Conservation (phyloP, 306 rosid species). For the Albizia julibrissin region DNA sequence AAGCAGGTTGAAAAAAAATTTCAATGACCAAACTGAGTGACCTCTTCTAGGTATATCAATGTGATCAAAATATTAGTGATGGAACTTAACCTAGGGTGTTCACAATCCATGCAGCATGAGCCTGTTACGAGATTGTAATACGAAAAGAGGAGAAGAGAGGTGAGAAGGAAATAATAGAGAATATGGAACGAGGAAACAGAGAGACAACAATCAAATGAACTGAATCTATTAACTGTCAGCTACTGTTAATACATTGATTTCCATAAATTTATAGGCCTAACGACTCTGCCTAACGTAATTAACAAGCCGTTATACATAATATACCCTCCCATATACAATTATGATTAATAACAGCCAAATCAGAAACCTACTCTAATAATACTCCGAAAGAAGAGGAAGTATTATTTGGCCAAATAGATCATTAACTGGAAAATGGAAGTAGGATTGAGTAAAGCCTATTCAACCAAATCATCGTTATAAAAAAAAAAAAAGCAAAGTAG, state of each 20-base stretch:
- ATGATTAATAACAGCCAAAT: not conserved
- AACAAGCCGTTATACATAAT: not conserved
- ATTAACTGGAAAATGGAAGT: not conserved
- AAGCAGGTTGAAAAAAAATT: no score
- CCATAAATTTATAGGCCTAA: not conserved
- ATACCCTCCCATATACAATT: not conserved
- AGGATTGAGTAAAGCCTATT: not conserved
- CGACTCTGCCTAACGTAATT: not conserved
- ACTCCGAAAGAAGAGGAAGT: not conserved
- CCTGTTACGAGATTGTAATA: no score
- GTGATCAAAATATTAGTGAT: not conserved
- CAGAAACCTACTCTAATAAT: not conserved
- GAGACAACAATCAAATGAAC: not conserved
- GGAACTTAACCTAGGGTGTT: conserved; percentile 1
- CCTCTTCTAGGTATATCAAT: not conserved
- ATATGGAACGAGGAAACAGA: no score
- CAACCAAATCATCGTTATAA: not conserved
- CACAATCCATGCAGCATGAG: not conserved
- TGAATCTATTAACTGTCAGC: not conserved
- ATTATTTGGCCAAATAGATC: not conserved
- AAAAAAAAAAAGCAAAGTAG: not conserved
- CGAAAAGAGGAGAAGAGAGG: no score
- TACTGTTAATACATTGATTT: not conserved
- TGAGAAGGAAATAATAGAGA: no score
- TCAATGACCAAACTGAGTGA: no score